A percentile compares a stretch with the other conserved stretches of the same genome.
Evolutionary conservation across 768 basidiomycete genomes (phyloP).

Genomic region (Tubosaeta brunneosetosa): DNA sequence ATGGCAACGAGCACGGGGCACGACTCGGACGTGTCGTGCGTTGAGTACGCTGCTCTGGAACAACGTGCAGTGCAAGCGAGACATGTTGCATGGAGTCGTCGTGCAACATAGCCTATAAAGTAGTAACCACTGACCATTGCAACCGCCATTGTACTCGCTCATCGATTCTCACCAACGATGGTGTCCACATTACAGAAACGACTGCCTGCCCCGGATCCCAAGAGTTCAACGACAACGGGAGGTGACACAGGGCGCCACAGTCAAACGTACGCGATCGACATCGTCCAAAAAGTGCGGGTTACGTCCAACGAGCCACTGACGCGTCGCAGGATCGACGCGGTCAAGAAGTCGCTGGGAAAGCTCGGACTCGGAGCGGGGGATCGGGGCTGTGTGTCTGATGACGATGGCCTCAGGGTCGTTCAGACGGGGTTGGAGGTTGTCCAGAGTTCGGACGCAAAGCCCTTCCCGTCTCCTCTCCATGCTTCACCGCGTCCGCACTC

Average conservation of each 20-base stretch:
- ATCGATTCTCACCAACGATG: constrained; percentile 6
- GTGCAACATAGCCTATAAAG: constrained; percentile 20
- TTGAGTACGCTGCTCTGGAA: constrained; percentile 10
- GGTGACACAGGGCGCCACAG: constrained; percentile 1
- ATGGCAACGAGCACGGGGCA: constrained; percentile 11
- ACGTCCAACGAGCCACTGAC: constrained; percentile 26
- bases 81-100: constrained; percentile 15
- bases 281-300: constrained; percentile 29
- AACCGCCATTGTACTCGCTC: neutral
- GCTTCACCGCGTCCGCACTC: constrained; percentile 18
- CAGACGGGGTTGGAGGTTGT: constrained; percentile 25
- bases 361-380: constrained; percentile 22
- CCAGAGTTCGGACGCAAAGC: constrained; percentile 5
- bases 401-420: constrained; percentile 27
- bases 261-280: constrained; percentile 26
- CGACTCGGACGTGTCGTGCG: constrained; percentile 14
- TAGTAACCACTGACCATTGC: constrained; percentile 1
- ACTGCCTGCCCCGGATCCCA: constrained; percentile 6
- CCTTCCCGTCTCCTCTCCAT: constrained; percentile 1
- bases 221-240: constrained; percentile 2
- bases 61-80: constrained; percentile 16
- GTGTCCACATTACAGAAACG: constrained; percentile 20
- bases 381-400: constrained; percentile 28
- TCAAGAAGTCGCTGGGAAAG: constrained; percentile 27
- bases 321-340: constrained; percentile 23